Percentiles rank a stretch among this genome's conserved stretches.
Evolutionary conservation across 2,329 filamentous ascomycete species (phyloP).

Genomic region (Cordyceps farinosa): DNA sequence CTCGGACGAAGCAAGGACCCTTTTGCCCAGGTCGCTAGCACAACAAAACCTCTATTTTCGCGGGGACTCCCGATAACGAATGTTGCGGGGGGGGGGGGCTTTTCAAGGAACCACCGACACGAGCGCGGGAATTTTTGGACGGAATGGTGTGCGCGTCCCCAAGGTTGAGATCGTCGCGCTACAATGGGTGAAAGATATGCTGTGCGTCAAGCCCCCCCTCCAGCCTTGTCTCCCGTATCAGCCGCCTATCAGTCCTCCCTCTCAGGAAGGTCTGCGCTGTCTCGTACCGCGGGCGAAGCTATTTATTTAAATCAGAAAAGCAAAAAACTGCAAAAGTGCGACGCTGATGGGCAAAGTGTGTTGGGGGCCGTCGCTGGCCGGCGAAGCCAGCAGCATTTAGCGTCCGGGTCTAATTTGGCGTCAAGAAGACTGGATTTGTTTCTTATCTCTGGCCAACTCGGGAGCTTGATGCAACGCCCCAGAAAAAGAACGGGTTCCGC

Average conservation of each 20-base stretch:
- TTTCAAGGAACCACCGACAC: not conserved
- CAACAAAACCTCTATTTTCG: not conserved
- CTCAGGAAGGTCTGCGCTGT: not conserved
- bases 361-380: not conserved
- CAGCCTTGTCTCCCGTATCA: not conserved
- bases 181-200: not conserved
- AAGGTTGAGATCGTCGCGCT: not conserved
- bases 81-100: not conserved
- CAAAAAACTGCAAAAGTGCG: no score
- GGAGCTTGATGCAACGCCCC: not conserved
- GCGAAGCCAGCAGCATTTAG: not conserved
- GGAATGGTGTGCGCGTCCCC: not conserved
- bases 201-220: not conserved
- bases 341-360: no score
- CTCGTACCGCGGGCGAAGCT: not conserved
- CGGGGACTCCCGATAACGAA: not conserved
- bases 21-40: no score
- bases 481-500: not conserved
- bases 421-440: not conserved
- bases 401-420: not conserved
- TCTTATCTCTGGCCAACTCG: conserved; percentile 1
- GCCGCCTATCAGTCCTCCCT: not conserved
- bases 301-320: no score
- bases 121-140: not conserved
- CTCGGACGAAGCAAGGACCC: no score